Evolutionary conservation across 192 early-diverging fungal genomes (phyloP), one percentile per base, ranked within the genome.

Genomic region (Coemansia guatemalensis): DNA sequence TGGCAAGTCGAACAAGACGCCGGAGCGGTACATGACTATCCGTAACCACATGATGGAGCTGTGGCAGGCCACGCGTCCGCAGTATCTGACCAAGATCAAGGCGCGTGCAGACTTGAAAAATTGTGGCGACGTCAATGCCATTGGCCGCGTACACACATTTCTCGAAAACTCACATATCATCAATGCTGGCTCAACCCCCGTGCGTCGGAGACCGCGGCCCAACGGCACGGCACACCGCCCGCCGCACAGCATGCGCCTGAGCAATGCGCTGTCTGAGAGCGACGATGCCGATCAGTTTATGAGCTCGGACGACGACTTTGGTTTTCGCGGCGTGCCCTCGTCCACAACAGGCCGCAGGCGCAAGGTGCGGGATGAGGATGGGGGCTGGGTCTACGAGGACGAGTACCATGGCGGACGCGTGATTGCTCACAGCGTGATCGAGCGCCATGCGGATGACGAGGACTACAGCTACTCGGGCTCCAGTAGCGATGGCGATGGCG

Each of bases 71-170:
- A 73, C 73, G 18, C 82, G 82, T 48, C 88, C 90, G 1, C 75
- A 84, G 26, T 95, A 95, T 57, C 70, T 96, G 51, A 92, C 93
- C 4, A 96, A 96, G 68, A 92, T 91, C 26, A 84, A 81, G 29
- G 87, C 87, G 2, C 82, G 94, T 23, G 85, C 83, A 1, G 90
- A 88, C 0, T 70, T 97, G 18, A 82, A 67, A 25, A 89, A 93
- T 72, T 93, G 92, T 64, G 92, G 93, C 23, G 95, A 97, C 57
- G 95, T 97, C 21, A 95, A 97, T 67, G 94, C 94, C 6, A 94
- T 97, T 23, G 86, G 89, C 2, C 78, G 95, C 4, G 88, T 97
- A 29, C 93, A 96, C 66, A 59, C 83, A 18, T 97, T 89, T 77
- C 77, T 97, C 22, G 95, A 97, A 61, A 67, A 58, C 11, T 74